Evolutionary conservation across 2,329 filamentous ascomycete genomes (phyloP).

Genomic region (Ambrosiella cleistominuta): DNA sequence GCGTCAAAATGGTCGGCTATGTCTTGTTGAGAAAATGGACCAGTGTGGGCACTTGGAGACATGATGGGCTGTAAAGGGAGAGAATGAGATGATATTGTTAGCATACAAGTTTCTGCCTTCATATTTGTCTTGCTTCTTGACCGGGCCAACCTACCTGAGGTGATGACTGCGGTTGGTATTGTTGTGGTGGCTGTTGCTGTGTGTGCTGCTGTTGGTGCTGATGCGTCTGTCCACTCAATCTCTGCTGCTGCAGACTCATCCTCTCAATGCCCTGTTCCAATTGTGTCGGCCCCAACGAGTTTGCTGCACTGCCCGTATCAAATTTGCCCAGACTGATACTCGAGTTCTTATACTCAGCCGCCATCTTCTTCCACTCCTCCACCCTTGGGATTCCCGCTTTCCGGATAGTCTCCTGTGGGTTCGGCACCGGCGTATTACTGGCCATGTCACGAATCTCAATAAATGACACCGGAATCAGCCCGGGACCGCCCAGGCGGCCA

Average conservation of each 20-base stretch:
- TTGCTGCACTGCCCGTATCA: constrained; percentile 34
- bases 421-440: constrained; percentile 62
- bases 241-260: constrained; percentile 21
- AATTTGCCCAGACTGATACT: constrained; percentile 93
- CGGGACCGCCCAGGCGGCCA: constrained; percentile 82
- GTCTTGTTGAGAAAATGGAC: constrained; percentile 16
- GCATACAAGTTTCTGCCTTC: neutral
- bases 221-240: constrained; percentile 7
- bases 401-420: constrained; percentile 70
- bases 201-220: constrained; percentile 4
- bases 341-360: constrained; percentile 96
- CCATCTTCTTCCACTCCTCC: constrained; percentile 99
- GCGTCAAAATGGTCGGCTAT: constrained; percentile 45
- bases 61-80: neutral
- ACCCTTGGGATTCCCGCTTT: constrained; percentile 84
- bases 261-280: constrained; percentile 47
- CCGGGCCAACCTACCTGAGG: neutral
- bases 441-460: constrained; percentile 93
- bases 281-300: constrained; percentile 18
- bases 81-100: neutral
- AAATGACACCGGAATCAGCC: constrained; percentile 88
- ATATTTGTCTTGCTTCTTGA: neutral
- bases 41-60: neutral
- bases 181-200: constrained; percentile 6
- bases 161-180: constrained; percentile 6